phyloP scores from a whole-genome alignment of 202 grass and related monocot genomes.

The Setaria italica region DNA sequence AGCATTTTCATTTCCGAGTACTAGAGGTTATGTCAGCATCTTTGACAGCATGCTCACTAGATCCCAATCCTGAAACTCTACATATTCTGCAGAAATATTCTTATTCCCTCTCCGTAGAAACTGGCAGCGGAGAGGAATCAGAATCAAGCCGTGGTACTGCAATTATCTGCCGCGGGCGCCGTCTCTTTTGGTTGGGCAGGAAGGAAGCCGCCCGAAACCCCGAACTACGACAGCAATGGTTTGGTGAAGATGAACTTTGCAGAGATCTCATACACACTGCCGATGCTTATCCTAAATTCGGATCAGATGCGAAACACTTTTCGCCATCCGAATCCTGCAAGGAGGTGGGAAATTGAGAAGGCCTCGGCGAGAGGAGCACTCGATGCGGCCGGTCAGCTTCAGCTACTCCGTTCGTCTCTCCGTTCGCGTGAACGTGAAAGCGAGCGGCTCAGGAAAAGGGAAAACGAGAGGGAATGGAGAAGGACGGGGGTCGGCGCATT shows the following conservation, averaged over 20 bases:
- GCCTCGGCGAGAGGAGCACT: background rate
- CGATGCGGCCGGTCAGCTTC: background rate
- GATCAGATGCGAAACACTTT: background rate
- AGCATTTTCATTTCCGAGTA: background rate
- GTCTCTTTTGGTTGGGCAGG: background rate
- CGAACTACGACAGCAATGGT: background rate
- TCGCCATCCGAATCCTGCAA: background rate
- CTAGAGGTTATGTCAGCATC: conserved; percentile 6
- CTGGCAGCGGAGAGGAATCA: background rate
- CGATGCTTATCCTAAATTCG: background rate
- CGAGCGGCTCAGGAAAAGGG: background rate
- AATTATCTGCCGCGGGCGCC: background rate
- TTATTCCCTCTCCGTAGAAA: background rate
- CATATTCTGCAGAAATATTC: background rate
- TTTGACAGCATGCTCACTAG: background rate
- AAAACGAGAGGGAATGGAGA: background rate
- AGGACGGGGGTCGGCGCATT: background rate
- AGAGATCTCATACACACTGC: background rate
- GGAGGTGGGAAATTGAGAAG: background rate
- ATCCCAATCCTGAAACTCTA: conserved; percentile 10
- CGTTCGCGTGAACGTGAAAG: background rate
- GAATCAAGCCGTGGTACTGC: background rate
- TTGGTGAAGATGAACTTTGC: background rate
- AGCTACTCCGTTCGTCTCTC: background rate
- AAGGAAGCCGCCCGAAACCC: background rate